Base-by-base conservation (phyloP, 2,329 filamentous ascomycete genomes). In the Penicillium sp. region DNA sequence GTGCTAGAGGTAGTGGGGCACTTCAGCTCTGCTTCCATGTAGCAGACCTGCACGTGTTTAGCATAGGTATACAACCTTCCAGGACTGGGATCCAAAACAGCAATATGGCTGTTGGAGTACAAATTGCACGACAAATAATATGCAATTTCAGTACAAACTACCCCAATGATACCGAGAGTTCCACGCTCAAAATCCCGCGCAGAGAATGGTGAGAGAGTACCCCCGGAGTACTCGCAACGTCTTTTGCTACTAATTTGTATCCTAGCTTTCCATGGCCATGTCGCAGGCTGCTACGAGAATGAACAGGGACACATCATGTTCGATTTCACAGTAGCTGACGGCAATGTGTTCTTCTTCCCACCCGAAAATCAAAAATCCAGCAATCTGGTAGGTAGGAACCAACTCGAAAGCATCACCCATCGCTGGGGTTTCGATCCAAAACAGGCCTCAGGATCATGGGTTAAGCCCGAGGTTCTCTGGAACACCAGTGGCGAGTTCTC, bases 391-490 rank as follows among this genome's bases (percentile, higher is more conserved):
- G 25, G 60, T 81, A 26, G 54, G n/a, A 51, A 57, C 29, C 40
- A 23, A 20, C 47, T 49, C 4, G 58, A 67, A 40, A 55, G 63
- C 20, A 66, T 67, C 43, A 69, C 58, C 52, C 64, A 40, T 31
- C 68, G 69, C 44, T 72, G 69, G 69, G 61, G 67, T n/a, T 67
- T 72, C 44, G 67, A 64, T 41, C 66, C 65, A 15, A 56, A 59
- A 15, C 52, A 60, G 6, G 42, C 56, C 12, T 69, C 73, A 0
- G 67, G 71, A 27, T 74, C 75, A 2, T 69, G 73, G n/a, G 69
- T 78, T 7, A 65, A 64, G 35, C 74, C 78, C 67, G n/a, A 77
- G 58, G 5, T 8, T 8, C 22, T 44, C n/a, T 44, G 42, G 42
- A 26, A 44, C n/a, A 44, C 42, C 12, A 62, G 60, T 18, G 58